A percentile compares a stretch with the other conserved stretches of the same genome.
These are phyloP conservation scores for Amanita phalloides DNA, from an alignment of 768 basidiomycete species.

Conservation along the genomic window DNA sequence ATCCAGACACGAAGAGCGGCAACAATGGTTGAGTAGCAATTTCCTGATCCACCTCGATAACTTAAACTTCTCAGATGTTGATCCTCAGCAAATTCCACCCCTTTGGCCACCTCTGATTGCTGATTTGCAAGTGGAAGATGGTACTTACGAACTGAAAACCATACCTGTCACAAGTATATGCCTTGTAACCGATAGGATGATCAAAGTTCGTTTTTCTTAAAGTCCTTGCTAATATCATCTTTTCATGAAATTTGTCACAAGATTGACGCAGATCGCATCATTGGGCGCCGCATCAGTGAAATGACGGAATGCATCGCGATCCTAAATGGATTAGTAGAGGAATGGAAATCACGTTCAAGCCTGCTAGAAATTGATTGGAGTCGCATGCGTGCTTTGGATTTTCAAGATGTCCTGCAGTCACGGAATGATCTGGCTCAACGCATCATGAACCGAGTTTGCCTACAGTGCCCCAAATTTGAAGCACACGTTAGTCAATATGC, in stretches of 20 bases:
- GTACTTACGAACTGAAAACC: conserved; percentile 53
- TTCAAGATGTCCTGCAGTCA: conserved; percentile 69
- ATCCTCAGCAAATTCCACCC: conserved; percentile 52
- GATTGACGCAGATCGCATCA: conserved; percentile 63
- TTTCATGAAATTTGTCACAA: conserved; percentile 16
- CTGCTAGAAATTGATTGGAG: conserved; percentile 82
- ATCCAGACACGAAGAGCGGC: conserved; percentile 44
- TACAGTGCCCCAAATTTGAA: conserved; percentile 55
- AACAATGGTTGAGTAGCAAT: conserved; percentile 32
- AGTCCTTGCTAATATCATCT: not conserved
- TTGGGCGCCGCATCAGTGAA: conserved; percentile 52
- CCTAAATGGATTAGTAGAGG: conserved; percentile 39
- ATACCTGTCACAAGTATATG: conserved; percentile 68
- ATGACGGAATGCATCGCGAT: conserved; percentile 47
- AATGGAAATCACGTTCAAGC: conserved; percentile 37
- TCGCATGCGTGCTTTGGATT: conserved; percentile 75
- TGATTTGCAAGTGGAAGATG: conserved; percentile 34
- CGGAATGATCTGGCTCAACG: conserved; percentile 39
- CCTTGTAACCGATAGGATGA: conserved; percentile 53
- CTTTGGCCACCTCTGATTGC: conserved; percentile 60
- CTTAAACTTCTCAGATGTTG: conserved; percentile 36
- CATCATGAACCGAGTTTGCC: conserved; percentile 37
- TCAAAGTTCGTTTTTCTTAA: conserved; percentile 46
- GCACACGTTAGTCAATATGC: conserved; percentile 50
- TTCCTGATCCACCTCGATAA: not conserved